phyloP scores from a whole-genome alignment of 495 filamentous ascomycete species.

The Hypoxylon trugodes region DNA sequence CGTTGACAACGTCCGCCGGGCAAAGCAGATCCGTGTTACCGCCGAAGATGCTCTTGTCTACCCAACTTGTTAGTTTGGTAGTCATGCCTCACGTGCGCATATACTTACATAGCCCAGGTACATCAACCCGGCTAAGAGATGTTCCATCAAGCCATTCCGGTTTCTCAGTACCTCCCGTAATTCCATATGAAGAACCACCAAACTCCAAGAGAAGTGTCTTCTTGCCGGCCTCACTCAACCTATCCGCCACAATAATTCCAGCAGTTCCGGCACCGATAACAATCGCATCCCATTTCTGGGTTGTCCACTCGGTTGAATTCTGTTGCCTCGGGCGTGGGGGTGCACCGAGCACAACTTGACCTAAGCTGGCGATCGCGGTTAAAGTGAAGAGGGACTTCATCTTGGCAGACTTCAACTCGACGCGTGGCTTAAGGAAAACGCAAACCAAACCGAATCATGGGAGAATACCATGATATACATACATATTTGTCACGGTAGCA shows the following conservation, averaged over 20 bases:
- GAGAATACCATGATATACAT: conserved; percentile 23
- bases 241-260: conserved; percentile 80
- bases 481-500: background rate
- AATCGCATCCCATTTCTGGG: conserved; percentile 55
- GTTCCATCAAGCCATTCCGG: conserved; percentile 63
- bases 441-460: background rate
- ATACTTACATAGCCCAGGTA: conserved; percentile 61
- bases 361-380: conserved; percentile 12
- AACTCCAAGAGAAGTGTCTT: conserved; percentile 45
- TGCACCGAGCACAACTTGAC: conserved; percentile 12
- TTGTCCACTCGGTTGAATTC: conserved; percentile 36
- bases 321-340: conserved; percentile 9
- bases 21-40: conserved; percentile 48
- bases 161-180: conserved; percentile 47
- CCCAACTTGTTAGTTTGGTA: conserved; percentile 6
- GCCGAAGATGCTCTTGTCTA: conserved; percentile 58
- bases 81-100: background rate
- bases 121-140: conserved; percentile 65
- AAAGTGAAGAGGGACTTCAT: conserved; percentile 27
- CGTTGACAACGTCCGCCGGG: conserved; percentile 50
- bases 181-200: conserved; percentile 45
- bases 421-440: background rate
- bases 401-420: conserved; percentile 1
- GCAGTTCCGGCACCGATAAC: conserved; percentile 87
- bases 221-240: conserved; percentile 56